Evolutionary conservation across 2,329 filamentous ascomycete genomes (phyloP).

Genomic region (Botrytis galanthina): DNA sequence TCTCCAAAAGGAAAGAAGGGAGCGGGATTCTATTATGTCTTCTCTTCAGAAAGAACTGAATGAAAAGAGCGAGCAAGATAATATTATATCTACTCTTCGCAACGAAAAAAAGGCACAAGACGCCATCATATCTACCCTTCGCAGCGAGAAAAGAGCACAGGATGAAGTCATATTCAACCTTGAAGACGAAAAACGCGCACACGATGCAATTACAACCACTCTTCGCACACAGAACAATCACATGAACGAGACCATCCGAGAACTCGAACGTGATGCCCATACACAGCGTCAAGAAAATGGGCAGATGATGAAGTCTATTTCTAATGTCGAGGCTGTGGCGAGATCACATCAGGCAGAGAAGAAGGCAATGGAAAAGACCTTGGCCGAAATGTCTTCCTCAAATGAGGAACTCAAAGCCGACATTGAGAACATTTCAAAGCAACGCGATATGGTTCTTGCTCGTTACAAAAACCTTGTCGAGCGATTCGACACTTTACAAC

Average conservation of each 20-base stretch:
- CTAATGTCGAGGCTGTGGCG: neutral
- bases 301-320: neutral
- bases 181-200: neutral
- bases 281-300: neutral
- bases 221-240: neutral
- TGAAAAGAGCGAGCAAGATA: neutral
- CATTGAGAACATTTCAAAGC: conserved; percentile 5
- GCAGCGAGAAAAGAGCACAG: too few relatives aligned
- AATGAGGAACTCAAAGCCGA: conserved; percentile 3
- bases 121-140: neutral
- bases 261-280: neutral
- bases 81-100: neutral
- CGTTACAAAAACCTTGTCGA: conserved; percentile 14
- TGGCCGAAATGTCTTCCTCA: neutral
- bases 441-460: conserved; percentile 8
- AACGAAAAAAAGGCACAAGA: neutral
- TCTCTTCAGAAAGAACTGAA: neutral
- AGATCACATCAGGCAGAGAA: neutral
- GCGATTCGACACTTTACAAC: conserved; percentile 6
- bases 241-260: neutral
- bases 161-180: neutral
- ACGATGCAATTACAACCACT: neutral
- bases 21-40: conserved; percentile 2
- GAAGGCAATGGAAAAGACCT: neutral
- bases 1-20: neutral